These are phyloP conservation scores for Cryptococcus sp. DNA, from an alignment of 1,284 basidiomycete species.

Conservation along the genomic window DNA sequence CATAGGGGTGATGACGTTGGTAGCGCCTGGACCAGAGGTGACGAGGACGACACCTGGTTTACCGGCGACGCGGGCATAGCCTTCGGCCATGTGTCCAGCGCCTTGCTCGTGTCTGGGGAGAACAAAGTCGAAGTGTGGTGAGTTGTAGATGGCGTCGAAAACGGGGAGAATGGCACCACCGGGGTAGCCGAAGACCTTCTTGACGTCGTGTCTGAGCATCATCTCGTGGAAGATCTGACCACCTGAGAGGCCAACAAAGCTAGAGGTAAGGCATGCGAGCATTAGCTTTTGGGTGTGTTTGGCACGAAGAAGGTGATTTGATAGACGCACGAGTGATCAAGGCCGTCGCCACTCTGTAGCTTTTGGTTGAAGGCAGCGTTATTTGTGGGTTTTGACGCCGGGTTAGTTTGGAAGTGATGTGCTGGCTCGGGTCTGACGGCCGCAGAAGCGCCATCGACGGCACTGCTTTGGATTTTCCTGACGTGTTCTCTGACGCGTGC, in stretches of 20 bases:
- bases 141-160: conserved; percentile 98
- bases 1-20: conserved; percentile 97
- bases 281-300: conserved; percentile 62
- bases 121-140: conserved; percentile 91
- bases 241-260: conserved; percentile 91
- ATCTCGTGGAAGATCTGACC: conserved; percentile 99
- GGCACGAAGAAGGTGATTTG: neutral
- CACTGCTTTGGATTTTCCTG: conserved; percentile 67
- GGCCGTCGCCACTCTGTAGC: conserved; percentile 31
- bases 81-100: conserved; percentile 98
- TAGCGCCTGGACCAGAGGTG: conserved; percentile 96
- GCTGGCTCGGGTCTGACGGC: conserved; percentile 55
- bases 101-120: conserved; percentile 97
- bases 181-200: conserved; percentile 97
- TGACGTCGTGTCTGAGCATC: conserved; percentile 96
- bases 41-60: conserved; percentile 97
- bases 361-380: conserved; percentile 29
- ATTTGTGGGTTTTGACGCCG: conserved; percentile 38
- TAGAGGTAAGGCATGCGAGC: conserved; percentile 5
- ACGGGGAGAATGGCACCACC: conserved; percentile 97
- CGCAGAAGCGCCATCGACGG: conserved; percentile 56
- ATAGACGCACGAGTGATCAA: conserved; percentile 47
- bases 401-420: conserved; percentile 48
- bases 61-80: conserved; percentile 95
- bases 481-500: conserved; percentile 67